Conservation (phyloP, 2,329 filamentous ascomycete genomes). For the Claviceps paspali region DNA sequence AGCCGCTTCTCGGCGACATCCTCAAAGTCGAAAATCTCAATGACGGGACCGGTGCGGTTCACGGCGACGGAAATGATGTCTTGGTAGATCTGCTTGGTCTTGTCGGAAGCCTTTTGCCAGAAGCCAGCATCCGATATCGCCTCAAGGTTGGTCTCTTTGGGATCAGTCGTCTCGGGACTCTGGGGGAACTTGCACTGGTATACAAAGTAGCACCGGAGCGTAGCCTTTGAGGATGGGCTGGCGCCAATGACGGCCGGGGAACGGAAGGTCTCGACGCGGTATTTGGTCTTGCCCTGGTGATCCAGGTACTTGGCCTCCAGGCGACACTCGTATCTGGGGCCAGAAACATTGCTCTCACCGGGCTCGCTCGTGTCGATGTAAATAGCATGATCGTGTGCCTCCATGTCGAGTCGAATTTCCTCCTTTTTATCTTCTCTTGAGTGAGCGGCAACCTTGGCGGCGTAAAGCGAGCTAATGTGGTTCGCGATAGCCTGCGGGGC, state of each 20-base stretch:
- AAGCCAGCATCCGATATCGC: slow-evolving; percentile 88
- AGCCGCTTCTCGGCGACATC: slow-evolving; percentile 82
- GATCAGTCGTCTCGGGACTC: slow-evolving; percentile 49
- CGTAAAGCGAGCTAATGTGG: slow-evolving; percentile 91
- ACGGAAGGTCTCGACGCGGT: slow-evolving; percentile 94
- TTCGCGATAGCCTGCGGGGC: slow-evolving; percentile 73
- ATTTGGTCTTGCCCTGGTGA: slow-evolving; percentile 55
- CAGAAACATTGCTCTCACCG: slow-evolving; percentile 57
- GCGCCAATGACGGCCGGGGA: slow-evolving; percentile 68
- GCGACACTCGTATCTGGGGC: slow-evolving; percentile 84
- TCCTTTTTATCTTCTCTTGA: slow-evolving; percentile 86
- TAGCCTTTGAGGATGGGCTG: slow-evolving; percentile 53
- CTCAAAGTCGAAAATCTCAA: slow-evolving; percentile 95
- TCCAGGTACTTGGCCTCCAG: slow-evolving; percentile 95
- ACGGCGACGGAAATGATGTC: slow-evolving; percentile 82
- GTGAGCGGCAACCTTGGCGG: slow-evolving; percentile 88
- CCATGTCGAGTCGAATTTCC: slow-evolving; percentile 91
- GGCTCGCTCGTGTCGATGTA: slow-evolving; percentile 97
- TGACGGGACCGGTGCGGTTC: slow-evolving; percentile 76
- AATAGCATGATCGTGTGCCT: slow-evolving; percentile 85
- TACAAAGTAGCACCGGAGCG: slow-evolving; percentile 94
- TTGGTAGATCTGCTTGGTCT: slow-evolving; percentile 92
- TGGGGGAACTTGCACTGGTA: slow-evolving; percentile 91
- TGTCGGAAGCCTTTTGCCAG: slow-evolving; percentile 85
- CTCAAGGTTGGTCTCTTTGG: slow-evolving; percentile 75